A percentile compares a stretch with the other conserved stretches of the same genome.
Conservation (phyloP, 2,329 filamentous ascomycete genomes). For the Cephalotrichum gorgonifer region DNA sequence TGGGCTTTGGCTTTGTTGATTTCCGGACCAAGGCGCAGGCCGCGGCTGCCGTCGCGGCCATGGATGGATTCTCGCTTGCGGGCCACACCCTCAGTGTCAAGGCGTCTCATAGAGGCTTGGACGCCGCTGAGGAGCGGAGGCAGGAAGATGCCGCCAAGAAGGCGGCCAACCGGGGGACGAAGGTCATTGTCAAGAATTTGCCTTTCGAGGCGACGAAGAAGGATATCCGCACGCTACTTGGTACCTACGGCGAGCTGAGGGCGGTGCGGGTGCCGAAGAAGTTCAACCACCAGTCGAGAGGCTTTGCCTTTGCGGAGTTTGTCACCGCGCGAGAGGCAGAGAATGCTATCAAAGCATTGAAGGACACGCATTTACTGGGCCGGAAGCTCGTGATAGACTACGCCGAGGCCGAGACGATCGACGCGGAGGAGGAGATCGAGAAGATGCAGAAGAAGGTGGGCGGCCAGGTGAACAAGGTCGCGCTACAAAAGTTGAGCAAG, state of each 20-base stretch:
- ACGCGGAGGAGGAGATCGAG: conserved; percentile 91
- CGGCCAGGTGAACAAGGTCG: conserved; percentile 81
- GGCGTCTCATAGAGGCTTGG: conserved; percentile 74
- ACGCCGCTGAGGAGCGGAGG: conserved; percentile 78
- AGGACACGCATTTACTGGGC: conserved; percentile 87
- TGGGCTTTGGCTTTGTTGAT: conserved; percentile 95
- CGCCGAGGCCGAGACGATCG: conserved; percentile 76
- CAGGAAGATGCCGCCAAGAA: conserved; percentile 79
- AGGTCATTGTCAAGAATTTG: conserved; percentile 96
- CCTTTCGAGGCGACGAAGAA: conserved; percentile 94
- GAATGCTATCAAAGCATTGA: conserved; percentile 83
- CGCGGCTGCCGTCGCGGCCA: conserved; percentile 66
- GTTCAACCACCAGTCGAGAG: conserved; percentile 77
- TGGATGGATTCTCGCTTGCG: conserved; percentile 84
- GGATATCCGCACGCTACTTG: conserved; percentile 76
- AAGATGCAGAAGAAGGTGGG: conserved; percentile 96
- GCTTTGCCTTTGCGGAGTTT: conserved; percentile 96
- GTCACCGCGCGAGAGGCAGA: conserved; percentile 79
- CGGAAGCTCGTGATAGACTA: conserved; percentile 85
- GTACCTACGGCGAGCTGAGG: conserved; percentile 82
- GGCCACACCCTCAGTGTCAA: conserved; percentile 78
- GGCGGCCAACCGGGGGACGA: conserved; percentile 64
- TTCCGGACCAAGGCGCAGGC: conserved; percentile 73
- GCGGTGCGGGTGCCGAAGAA: conserved; percentile 93
- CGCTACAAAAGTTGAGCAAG: conserved; percentile 77